Percentiles rank a stretch among this genome's conserved stretches.
Conservation (phyloP, 2,329 filamentous ascomycete genomes). For the Camillea tinctor region DNA sequence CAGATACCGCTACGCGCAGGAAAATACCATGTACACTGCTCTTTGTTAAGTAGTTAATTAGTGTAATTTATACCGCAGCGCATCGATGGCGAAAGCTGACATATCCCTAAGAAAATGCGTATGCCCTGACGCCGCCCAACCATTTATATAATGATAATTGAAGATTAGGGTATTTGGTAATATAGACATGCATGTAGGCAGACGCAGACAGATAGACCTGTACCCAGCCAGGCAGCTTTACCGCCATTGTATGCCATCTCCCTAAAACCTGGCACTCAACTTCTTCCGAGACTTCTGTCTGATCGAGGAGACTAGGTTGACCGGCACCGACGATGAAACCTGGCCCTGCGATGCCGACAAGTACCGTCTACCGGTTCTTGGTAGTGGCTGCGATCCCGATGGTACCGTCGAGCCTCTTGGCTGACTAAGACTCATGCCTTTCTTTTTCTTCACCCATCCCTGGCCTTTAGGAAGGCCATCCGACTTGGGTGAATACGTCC, state of each 20-base stretch:
- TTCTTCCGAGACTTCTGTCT: slow-evolving; percentile 16
- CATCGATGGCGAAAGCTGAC: too few species aligned
- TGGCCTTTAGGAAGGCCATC: slow-evolving; percentile 17
- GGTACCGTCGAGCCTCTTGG: slow-evolving; percentile 15
- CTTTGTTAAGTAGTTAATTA: too few species aligned
- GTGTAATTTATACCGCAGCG: too few species aligned
- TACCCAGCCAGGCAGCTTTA: background rate
- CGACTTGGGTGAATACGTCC: slow-evolving; percentile 30
- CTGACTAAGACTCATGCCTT: background rate
- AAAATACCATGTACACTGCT: too few species aligned
- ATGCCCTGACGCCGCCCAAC: too few species aligned
- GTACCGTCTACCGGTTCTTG: slow-evolving; percentile 1
- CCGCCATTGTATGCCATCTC: background rate
- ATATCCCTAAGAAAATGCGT: too few species aligned
- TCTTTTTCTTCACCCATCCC: slow-evolving; percentile 27
- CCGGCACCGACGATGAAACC: background rate
- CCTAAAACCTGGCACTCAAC: slow-evolving; percentile 19
- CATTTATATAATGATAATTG: too few species aligned
- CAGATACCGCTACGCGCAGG: too few species aligned
- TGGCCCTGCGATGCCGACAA: slow-evolving; percentile 16
- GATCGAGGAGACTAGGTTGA: slow-evolving; percentile 2
- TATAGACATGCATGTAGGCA: too few species aligned
- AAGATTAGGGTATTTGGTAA: too few species aligned
- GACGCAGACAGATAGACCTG: too few species aligned
- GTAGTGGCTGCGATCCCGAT: slow-evolving; percentile 5